These are phyloP conservation scores for Abrus precatorius DNA, from an alignment of 306 rosid species.

Conservation along the genomic window DNA sequence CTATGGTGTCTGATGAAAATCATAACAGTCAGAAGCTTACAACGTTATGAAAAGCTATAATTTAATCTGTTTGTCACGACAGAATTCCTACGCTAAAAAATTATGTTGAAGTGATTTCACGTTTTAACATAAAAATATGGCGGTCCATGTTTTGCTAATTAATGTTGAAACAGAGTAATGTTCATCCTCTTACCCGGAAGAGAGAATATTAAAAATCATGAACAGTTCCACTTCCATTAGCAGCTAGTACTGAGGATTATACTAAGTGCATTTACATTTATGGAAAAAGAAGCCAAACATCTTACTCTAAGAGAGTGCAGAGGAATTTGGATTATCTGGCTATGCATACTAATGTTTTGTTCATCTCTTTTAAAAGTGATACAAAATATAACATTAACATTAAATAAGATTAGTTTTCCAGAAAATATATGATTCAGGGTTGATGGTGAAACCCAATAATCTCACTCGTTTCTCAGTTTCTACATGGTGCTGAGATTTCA, in stretches of 20 bases:
- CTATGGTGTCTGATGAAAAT: constrained; percentile 9
- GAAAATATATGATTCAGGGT: neutral
- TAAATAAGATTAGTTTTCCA: constrained; percentile 3
- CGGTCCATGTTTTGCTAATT: neutral
- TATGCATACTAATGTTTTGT: constrained; percentile 23
- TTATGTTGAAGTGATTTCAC: neutral
- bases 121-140: neutral
- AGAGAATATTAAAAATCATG: neutral
- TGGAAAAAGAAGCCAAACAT: constrained; percentile 5
- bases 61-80: neutral
- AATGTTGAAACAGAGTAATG: constrained; percentile 3
- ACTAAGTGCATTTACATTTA: neutral
- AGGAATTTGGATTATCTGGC: constrained; percentile 21
- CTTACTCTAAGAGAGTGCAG: constrained; percentile 5
- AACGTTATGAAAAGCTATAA: neutral
- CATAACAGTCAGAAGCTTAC: neutral
- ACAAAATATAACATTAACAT: neutral
- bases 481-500: constrained; percentile 29
- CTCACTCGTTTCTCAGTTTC: constrained; percentile 8
- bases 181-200: neutral
- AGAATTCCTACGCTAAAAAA: neutral
- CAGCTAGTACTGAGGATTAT: constrained; percentile 2
- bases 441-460: constrained; percentile 25
- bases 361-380: neutral
- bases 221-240: neutral